A percentile compares a stretch with the other conserved stretches of the same genome.
Conservation (phyloP, 139 green algal species). For the Chlamydomonas urium region DNA sequence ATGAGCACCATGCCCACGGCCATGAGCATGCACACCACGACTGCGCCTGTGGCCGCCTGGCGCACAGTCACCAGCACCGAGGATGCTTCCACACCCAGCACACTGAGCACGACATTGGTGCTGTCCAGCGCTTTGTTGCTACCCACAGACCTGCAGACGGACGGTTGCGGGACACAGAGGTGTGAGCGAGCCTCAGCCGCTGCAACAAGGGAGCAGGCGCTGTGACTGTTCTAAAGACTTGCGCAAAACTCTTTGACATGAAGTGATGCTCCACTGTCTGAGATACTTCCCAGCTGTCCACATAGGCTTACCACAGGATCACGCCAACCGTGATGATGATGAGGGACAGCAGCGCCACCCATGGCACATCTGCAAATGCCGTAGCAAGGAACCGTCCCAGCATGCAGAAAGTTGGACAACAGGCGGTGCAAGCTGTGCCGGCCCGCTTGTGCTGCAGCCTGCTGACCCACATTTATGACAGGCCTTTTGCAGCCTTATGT, state of each 20-base stretch:
- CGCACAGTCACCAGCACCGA: slow-evolving; percentile 9
- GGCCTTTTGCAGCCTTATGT: no score
- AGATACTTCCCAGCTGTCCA: not conserved
- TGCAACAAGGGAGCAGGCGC: not conserved
- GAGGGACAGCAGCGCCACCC: slow-evolving; percentile 20
- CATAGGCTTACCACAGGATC: slow-evolving; percentile 21
- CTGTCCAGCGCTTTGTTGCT: slow-evolving; percentile 10
- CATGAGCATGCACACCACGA: slow-evolving; percentile 22
- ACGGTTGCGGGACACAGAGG: not conserved
- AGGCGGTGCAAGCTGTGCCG: no score
- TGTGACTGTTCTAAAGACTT: not conserved
- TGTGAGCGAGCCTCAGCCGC: not conserved
- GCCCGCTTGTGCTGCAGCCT: no score
- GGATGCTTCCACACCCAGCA: not conserved
- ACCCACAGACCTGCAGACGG: slow-evolving; percentile 13
- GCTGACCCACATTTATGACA: no score
- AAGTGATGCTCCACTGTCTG: not conserved
- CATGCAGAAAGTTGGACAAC: no score
- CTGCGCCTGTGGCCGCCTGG: slow-evolving; percentile 8
- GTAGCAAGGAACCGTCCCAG: no score
- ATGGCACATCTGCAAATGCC: no score
- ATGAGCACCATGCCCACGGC: slow-evolving; percentile 21
- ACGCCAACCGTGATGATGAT: slow-evolving; percentile 28
- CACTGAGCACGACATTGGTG: slow-evolving; percentile 9
- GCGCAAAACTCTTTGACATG: not conserved